phyloP scores from a whole-genome alignment of 2,329 filamentous ascomycete genomes.

The Chalara sp. region DNA sequence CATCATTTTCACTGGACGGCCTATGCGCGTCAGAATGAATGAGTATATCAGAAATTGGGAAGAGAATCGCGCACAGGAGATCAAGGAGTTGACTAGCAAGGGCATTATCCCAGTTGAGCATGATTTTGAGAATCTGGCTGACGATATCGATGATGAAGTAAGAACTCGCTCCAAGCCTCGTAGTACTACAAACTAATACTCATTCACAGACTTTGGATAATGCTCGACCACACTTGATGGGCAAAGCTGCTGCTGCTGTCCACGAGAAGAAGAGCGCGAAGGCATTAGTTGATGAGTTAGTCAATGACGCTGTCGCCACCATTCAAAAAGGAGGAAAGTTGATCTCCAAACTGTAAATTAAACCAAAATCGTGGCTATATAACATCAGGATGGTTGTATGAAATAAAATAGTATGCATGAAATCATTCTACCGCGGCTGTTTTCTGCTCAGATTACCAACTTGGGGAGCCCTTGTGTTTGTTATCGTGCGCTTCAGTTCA shows the following conservation, averaged over 20 bases:
- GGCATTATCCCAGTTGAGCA: slow-evolving; percentile 90
- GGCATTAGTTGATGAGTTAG: slow-evolving; percentile 90
- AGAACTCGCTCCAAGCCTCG: neutral
- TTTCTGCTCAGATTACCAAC: too few species aligned
- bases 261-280: slow-evolving; percentile 90
- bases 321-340: slow-evolving; percentile 62
- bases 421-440: too few species aligned
- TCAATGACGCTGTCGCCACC: slow-evolving; percentile 68
- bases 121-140: slow-evolving; percentile 81
- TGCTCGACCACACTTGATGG: slow-evolving; percentile 89
- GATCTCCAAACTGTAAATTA: slow-evolving; percentile 58
- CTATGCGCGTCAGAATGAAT: slow-evolving; percentile 89
- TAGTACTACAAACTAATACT: slow-evolving; percentile 23
- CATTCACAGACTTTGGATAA: slow-evolving; percentile 79
- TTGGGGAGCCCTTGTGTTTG: too few species aligned
- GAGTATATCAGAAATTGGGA: slow-evolving; percentile 95
- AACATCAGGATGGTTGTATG: neutral
- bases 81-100: slow-evolving; percentile 84
- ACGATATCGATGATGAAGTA: slow-evolving; percentile 47
- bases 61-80: slow-evolving; percentile 80
- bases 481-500: too few species aligned
- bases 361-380: neutral
- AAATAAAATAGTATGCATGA: neutral
- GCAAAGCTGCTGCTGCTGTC: slow-evolving; percentile 89
- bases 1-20: slow-evolving; percentile 96